phyloP scores from a whole-genome alignment of 1,284 basidiomycete species.

The Sporisorium sorghi region DNA sequence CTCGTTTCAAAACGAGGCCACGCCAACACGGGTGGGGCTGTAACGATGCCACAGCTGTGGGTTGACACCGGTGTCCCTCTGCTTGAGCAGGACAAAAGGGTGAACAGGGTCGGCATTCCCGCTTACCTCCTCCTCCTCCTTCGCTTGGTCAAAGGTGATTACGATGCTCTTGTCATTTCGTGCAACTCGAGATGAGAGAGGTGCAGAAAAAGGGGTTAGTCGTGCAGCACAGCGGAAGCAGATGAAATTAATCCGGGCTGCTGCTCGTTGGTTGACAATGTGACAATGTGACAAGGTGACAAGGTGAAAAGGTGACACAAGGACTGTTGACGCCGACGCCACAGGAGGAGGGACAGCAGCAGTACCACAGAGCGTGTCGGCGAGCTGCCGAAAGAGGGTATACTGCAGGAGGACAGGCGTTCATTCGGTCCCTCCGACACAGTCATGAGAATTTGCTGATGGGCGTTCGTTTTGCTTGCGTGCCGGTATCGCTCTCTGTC shows the following conservation, averaged over 20 bases:
- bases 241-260: background rate
- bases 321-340: too few relatives aligned
- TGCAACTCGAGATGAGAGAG: background rate
- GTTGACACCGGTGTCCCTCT: background rate
- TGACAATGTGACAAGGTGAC: background rate
- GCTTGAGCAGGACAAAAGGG: background rate
- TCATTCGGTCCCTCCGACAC: conserved; percentile 4
- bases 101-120: background rate
- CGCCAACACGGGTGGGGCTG: background rate
- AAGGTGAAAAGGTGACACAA: too few relatives aligned
- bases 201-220: background rate
- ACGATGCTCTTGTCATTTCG: background rate
- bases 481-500: background rate
- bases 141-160: background rate
- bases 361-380: background rate
- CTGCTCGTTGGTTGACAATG: background rate
- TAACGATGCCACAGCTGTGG: background rate
- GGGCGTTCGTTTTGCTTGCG: background rate
- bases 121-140: conserved; percentile 1
- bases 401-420: background rate
- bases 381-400: background rate
- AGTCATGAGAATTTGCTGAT: background rate
- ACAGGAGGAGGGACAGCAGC: background rate
- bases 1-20: background rate
- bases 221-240: background rate